Evolutionary conservation across 108 stramenopile genomes (phyloP), one percentile per base, ranked within the genome.

Genomic region (Skeletonema potamos): DNA sequence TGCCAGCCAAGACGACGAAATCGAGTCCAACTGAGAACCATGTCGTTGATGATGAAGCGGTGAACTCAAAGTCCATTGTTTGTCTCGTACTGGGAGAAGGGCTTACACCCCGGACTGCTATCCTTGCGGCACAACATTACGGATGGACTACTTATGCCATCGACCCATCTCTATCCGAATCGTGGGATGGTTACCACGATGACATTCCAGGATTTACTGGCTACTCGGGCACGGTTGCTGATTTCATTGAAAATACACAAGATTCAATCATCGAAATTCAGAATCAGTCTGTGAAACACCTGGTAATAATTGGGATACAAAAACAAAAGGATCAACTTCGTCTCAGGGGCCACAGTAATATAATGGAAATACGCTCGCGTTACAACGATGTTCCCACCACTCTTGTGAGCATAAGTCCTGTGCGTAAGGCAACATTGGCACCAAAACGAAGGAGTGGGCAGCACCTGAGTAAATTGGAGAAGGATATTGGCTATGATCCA

Each of bases 341-440:
- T 12, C 64, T 81, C 63, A 55, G 57, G 32, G 68, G 60, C 1
- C 22, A 56, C 10, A 62, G 72, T 28, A 54, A 73, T 28, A 81
- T 81, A 30, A 74, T 70, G 58, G 80, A 74, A n/a, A 65, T 81
- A 36, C 73, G 80, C n/a, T 57, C 73, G 1, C 43, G 73, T n/a
- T 81, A 81, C 66, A 44, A 70, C 8, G 80, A 81, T 10, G 73
- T 81, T 22, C 80, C 80, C 17, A 81, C 80, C 4, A 81, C 80
- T 27, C 48, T 81, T 22, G 69, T 74, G 8, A 81, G 80, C 33
- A 60, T 81, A 58, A 64, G 72, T 71, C 80, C 80, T 10, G 55
- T 81, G 28, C 48, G 73, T 0, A 69, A 70, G 64, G 69, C 80
- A 11, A 70, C 63, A 20, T 34, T 74, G 46, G 73, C 69, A 10